Evolutionary conservation across 2,329 filamentous ascomycete species (phyloP), one percentile per base, ranked within the genome.

Genomic region (Xylaria sp.): DNA sequence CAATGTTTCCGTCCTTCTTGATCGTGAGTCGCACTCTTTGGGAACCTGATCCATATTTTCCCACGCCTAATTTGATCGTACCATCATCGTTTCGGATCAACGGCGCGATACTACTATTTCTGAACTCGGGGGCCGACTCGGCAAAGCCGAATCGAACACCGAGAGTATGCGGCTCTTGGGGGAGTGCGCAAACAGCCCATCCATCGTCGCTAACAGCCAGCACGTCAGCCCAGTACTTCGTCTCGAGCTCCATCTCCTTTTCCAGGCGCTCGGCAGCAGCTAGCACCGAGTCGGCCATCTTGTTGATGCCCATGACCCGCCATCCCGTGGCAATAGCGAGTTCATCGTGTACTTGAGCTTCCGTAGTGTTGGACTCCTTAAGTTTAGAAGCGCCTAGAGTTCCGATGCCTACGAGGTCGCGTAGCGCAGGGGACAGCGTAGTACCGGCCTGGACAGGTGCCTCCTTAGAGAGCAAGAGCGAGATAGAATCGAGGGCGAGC

Each of bases 141-240:
- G 88, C 82, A 70, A 96, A 96, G 6, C 93, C 94, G 74, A 93
- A 97, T 64, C 90, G 86, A 42, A 97, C 93, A 18, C 89, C 92
- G 54, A 97, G 79, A 0, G 86, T 87, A 66, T 90, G 85, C 54
- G 81, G 80, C 66, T 93, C 87, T 5, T 86, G 79, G 0, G 91
- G 91, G 47, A 94, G 78, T 53, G 89, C 83, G 66, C 88, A 93
- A 16, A 97, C 78, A 18, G 89, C 87, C 93, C 94, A 99, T 3
- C 92, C 92, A 57, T 86, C 87, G 65, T 91, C 84, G 65, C 88
- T 91, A 50, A 97, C 86, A 8, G 86, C 84, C 52, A 96, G 77
- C 2, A 97, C 83, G 67, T 96, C 88, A 58, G 89, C 83, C 94
- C 94, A 99, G 73, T 96, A 99, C 67, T 83, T 87, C 1, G 87